Conservation (phyloP, 768 basidiomycete species). For the Pleurotus djamor region DNA sequence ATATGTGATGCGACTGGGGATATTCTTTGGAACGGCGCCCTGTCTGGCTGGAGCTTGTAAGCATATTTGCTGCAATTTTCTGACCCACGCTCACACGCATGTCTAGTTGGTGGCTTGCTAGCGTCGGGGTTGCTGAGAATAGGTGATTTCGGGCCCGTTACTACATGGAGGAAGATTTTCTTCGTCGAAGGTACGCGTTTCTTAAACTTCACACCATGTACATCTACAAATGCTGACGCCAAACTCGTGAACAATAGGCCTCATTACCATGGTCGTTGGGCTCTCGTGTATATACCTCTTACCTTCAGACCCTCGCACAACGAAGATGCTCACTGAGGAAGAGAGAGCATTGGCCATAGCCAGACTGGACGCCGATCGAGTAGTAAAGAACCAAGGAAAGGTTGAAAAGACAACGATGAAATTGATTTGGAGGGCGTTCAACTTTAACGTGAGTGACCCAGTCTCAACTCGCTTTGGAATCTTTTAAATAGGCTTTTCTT, state of each 20-base stretch:
- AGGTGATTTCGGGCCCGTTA: constrained; percentile 26
- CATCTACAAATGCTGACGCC: neutral
- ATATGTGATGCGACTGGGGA: constrained; percentile 29
- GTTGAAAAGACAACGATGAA: constrained; percentile 22
- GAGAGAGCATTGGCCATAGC: constrained; percentile 25
- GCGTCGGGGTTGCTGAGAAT: constrained; percentile 34
- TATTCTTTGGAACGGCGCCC: constrained; percentile 32
- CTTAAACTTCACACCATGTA: too few species aligned
- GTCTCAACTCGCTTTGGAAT: neutral
- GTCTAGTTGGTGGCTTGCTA: constrained; percentile 26
- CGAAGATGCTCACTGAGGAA: constrained; percentile 22
- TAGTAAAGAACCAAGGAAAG: constrained; percentile 22
- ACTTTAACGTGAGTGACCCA: constrained; percentile 5
- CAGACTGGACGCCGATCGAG: constrained; percentile 25
- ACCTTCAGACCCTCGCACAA: constrained; percentile 23
- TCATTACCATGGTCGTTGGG: constrained; percentile 25
- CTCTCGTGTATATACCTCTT: constrained; percentile 22
- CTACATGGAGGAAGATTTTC: constrained; percentile 34
- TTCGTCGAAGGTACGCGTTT: constrained; percentile 22
- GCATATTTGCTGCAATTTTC: constrained; percentile 2
- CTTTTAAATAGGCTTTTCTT: neutral
- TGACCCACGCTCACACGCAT: neutral
- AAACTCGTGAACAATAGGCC: constrained; percentile 13
- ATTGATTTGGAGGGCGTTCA: constrained; percentile 19
- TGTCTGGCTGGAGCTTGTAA: constrained; percentile 32